A percentile compares a stretch with the other conserved stretches of the same genome.
These are phyloP conservation scores for Miscanthus lutarioriparius DNA, from an alignment of 176 grass and related monocot species.

Conservation along the genomic window DNA sequence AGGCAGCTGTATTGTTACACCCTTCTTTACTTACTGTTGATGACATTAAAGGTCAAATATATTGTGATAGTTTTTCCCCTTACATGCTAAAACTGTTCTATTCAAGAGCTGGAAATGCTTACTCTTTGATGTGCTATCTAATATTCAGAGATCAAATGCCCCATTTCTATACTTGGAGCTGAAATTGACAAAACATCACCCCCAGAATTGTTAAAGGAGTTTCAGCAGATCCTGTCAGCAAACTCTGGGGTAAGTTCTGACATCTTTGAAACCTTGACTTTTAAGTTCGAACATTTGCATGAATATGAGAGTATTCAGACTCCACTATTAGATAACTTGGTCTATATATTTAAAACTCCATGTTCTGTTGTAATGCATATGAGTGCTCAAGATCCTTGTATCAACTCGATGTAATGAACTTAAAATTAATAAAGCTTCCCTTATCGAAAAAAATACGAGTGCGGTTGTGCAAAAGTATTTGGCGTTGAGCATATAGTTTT, in stretches of 20 bases:
- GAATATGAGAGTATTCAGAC: background rate
- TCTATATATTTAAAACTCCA: background rate
- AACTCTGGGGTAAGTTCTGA: conserved; percentile 49
- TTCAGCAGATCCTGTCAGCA: conserved; percentile 46
- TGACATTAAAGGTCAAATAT: conserved; percentile 65
- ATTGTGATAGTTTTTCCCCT: background rate
- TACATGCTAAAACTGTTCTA: background rate
- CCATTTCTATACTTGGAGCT: conserved; percentile 68
- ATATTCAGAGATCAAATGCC: conserved; percentile 56
- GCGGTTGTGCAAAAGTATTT: background rate
- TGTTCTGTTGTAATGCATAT: background rate
- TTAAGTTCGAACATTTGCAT: background rate
- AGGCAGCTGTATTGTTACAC: conserved; percentile 68
- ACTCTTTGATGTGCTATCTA: background rate
- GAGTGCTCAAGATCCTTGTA: too few species aligned
- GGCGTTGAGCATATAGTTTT: background rate
- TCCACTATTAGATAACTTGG: background rate
- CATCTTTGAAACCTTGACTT: background rate
- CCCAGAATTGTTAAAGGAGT: conserved; percentile 57
- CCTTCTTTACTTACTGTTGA: conserved; percentile 64
- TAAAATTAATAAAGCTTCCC: background rate
- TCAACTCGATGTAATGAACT: too few species aligned
- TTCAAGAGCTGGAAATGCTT: background rate
- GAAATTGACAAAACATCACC: conserved; percentile 51
- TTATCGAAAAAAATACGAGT: background rate